Evolutionary conservation across 352 stramenopile genomes (phyloP), one percentile per base, ranked within the genome.

Genomic region (Globisporangium radiosum): DNA sequence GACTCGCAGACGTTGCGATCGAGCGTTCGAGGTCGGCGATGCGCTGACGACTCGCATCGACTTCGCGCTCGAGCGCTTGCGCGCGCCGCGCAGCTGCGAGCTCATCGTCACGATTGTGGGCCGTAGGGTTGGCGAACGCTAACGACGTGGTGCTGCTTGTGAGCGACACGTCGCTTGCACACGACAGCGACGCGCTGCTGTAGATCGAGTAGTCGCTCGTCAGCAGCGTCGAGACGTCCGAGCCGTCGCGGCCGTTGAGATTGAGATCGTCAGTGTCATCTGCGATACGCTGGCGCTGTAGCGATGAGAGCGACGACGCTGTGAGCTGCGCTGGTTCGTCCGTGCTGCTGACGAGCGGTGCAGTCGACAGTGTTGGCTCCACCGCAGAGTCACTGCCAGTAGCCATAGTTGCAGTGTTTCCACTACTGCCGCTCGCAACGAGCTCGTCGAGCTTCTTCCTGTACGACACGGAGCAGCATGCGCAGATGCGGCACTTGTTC

Each of bases 401-500:
- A 3, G 25, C 25, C 25, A 33, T 33, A 33, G 2, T 36, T 15
- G 37, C 5, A 19, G 39, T 40, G 19, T 1, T 33, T 15, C 25
- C 8, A n/a, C 19, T 17, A 10, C 9, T 14, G 10, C 14, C 49
- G 11, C 14, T 15, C 10, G 15, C 38, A 1, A 47, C 19, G 13
- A 42, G 43, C 17, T 65, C 57, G 7, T 69, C 60, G 47, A 65
- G 11, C 58, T 69, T 73, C 63, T 79, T 78, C 3, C 82, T 73
- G 51, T 87, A 88, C 10, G 74, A 66, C 11, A 92, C 63, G 25
- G 87, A 88, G 52, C 82, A 92, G 47, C 75, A 87, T 14, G 78
- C 85, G 56, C 82, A 92, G 44, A 90, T 74, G 11, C 82, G 82
- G 25, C 82, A 74, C 53, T 87, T 87, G 59, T 69, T 81, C 50